phyloP scores from a whole-genome alignment of 2,329 filamentous ascomycete genomes.

The Talaromyces sp. region DNA sequence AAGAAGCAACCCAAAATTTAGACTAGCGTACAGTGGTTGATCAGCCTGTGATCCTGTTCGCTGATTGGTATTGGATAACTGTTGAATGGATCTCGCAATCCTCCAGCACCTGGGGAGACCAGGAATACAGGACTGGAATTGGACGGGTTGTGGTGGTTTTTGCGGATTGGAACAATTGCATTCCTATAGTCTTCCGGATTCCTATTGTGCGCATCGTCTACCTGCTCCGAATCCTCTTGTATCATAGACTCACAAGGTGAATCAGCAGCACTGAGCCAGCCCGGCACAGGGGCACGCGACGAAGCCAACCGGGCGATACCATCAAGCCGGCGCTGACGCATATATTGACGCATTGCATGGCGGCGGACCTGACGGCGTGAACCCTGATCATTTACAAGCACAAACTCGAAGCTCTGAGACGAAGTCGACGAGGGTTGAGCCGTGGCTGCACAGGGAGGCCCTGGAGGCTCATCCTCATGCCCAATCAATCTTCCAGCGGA shows the following conservation, averaged over 20 bases:
- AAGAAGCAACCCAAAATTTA: background rate
- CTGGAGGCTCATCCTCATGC: background rate
- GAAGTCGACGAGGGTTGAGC: slow-evolving; percentile 5
- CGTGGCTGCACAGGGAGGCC: background rate
- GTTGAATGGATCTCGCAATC: slow-evolving; percentile 22
- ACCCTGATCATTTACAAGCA: slow-evolving; percentile 28
- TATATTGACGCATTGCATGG: slow-evolving; percentile 33
- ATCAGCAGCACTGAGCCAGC: slow-evolving; percentile 17
- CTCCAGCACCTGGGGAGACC: slow-evolving; percentile 16
- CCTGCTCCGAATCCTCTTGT: slow-evolving; percentile 9
- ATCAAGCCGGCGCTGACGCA: slow-evolving; percentile 28
- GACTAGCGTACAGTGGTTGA: slow-evolving; percentile 26
- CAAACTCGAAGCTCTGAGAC: slow-evolving; percentile 27
- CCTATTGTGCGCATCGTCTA: slow-evolving; percentile 7
- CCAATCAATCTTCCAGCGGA: background rate
- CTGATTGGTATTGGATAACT: slow-evolving; percentile 24
- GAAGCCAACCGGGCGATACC: slow-evolving; percentile 28
- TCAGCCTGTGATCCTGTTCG: slow-evolving; percentile 23
- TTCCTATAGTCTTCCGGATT: slow-evolving; percentile 4
- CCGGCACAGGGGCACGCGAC: slow-evolving; percentile 21
- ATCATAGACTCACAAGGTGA: background rate
- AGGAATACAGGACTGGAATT: slow-evolving; percentile 6
- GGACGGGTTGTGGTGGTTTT: background rate
- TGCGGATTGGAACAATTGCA: background rate
- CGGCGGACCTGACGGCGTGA: slow-evolving; percentile 30